Base-by-base conservation (phyloP, 371 early-diverging fungal genomes). In the Mucor velutinosus region DNA sequence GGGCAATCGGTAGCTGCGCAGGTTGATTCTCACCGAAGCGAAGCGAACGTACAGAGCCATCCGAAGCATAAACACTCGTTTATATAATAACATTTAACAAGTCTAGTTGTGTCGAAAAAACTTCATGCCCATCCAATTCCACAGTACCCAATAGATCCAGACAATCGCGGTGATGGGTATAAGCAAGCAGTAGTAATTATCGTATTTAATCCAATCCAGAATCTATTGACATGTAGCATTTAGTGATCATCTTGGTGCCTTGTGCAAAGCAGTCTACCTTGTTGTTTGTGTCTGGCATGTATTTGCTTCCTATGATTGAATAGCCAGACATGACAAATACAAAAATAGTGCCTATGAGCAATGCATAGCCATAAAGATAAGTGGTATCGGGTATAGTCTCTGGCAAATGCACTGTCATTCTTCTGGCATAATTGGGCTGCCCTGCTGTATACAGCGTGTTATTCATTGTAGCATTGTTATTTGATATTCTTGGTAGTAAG, bases 71-170 rank as follows among this genome's bases (percentile, higher is more conserved):
- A n/a, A n/a, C n/a, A n/a, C n/a, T n/a, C n/a, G n/a, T 37, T 30
- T 30, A 30, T 37, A 37, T 37, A 37, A n/a, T n/a, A n/a, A n/a
- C n/a, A n/a, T n/a, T n/a, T n/a, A n/a, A n/a, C n/a, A n/a, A n/a
- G n/a, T n/a, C 51, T 78, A 92, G 65, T 93, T 94, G 66, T 96
- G 96, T 25, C 95, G 82, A 72, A 95, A 95, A 66, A 93, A 91
- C 83, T 97, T 96, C 91, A 96, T 92, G 27, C 97, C 97, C 65
- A 97, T 86, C 97, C 97, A 97, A 76, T 95, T 96, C 86, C 92
- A 92, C 30, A 95, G 76, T n/a, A 94, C 87, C 68, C 91, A 90
- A 69, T 91, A 88, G 12, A 93, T 80, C 58, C 88, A 85, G 15
- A 91, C 92, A 37, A 94, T 88, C 11, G 90, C 87, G 0, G 95